Base-by-base conservation (phyloP, 2,329 filamentous ascomycete genomes). In the Fusarium miscanthi region DNA sequence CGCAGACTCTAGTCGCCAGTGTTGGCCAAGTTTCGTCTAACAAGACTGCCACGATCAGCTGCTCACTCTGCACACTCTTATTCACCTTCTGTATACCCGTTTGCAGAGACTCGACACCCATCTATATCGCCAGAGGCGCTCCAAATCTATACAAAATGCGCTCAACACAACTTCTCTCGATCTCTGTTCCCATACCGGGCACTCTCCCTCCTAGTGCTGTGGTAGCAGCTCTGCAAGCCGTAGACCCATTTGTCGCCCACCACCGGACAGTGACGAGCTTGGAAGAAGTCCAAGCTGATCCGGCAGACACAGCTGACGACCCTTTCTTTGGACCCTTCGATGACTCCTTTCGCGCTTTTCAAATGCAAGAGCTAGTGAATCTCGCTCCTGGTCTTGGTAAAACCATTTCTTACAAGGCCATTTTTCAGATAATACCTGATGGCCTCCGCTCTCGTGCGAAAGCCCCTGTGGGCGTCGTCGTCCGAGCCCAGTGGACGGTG, bases 371-470 rank as follows among this genome's bases (percentile, higher is more conserved):
- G 68, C 66, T 76, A 37, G 74, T 82, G 63, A 76, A 75, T 21
- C 72, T 84, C 30, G 79, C 85, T 11, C 83, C 84, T 2, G 82
- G 84, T 49, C 69, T 84, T 30, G 78, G 74, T 51, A 85, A 82
- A 73, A 80, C 82, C 37, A 79, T 86, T 41, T 73, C 72, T 57
- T 82, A 86, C 63, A 82, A 82, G 8, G 83, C 82, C 66, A 80
- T 84, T 33, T 85, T 86, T 68, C 85, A 86, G 74, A 79, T 77
- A 66, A 80, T 83, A 37, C 77, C 79, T 27, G 75, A 79, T 40
- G 85, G 85, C 52, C 76, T 84, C 35, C 81, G 85, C n/a, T 82
- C 82, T 59, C 80, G 85, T 42, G 84, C 83, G 53, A 78, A 83
- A 43, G 84, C 84, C 8, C 78, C 81, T 6, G 84, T 79, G 30